Percentiles rank a stretch among this genome's conserved stretches.
phyloP scores from a whole-genome alignment of 345 rosid genomes.

The Noccaea bulbosa region DNA sequence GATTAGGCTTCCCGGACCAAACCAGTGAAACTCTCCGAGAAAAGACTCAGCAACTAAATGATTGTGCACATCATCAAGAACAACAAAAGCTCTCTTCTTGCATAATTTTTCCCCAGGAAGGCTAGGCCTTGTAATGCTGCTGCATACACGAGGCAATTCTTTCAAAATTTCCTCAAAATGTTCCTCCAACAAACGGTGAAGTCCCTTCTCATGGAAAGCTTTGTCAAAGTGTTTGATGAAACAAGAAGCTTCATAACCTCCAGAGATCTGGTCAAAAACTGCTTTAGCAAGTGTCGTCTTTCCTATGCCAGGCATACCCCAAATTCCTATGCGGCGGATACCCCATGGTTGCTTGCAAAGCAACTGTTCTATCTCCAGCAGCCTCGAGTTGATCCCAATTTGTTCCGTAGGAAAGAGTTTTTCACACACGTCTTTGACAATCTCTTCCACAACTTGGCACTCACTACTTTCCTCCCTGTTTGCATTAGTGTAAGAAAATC shows the following conservation, averaged over 20 bases:
- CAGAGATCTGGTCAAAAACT: neutral
- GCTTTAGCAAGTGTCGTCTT: slow-evolving; percentile 29
- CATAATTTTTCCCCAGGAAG: neutral
- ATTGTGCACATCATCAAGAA: slow-evolving; percentile 34
- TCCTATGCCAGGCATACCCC: slow-evolving; percentile 40
- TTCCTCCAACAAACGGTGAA: neutral
- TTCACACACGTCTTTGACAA: slow-evolving; percentile 11
- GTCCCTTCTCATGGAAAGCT: slow-evolving; percentile 9
- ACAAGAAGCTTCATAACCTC: slow-evolving; percentile 27
- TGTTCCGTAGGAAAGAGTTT: neutral
- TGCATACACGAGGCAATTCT: slow-evolving; percentile 16
- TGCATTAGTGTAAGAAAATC: neutral
- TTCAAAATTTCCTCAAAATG: slow-evolving; percentile 1
- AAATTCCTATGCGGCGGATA: slow-evolving; percentile 30
- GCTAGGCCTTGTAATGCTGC: slow-evolving; percentile 17
- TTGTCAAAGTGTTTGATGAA: slow-evolving; percentile 13
- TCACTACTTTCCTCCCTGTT: slow-evolving; percentile 25
- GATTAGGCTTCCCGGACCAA: slow-evolving; percentile 28
- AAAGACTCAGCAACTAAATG: slow-evolving; percentile 13
- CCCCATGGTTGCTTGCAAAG: slow-evolving; percentile 14
- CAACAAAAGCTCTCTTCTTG: slow-evolving; percentile 30
- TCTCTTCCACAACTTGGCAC: slow-evolving; percentile 24
- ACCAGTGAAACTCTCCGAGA: slow-evolving; percentile 13
- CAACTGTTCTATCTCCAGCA: slow-evolving; percentile 9
- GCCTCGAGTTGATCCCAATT: slow-evolving; percentile 8